phyloP scores from a whole-genome alignment of 202 grass and related monocot genomes.

The Cymbopogon flexuosus region DNA sequence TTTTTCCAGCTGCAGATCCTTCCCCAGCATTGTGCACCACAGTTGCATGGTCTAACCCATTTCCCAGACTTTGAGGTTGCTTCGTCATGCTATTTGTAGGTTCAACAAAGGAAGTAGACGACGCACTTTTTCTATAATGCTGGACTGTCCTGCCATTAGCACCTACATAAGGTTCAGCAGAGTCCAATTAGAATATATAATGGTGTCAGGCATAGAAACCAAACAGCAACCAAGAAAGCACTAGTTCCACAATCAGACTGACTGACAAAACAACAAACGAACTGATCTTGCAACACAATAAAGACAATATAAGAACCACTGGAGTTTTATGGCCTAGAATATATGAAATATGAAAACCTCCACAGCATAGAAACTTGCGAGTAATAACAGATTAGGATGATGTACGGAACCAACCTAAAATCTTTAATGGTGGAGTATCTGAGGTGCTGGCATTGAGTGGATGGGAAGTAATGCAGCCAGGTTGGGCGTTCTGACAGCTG shows the following conservation, averaged over 20 bases:
- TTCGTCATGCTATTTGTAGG: not conserved
- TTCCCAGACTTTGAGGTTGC: not conserved
- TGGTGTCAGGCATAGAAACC: not conserved
- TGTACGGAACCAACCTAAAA: conserved; percentile 23
- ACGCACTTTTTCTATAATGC: not conserved
- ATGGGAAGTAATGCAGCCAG: not conserved
- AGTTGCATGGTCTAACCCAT: not conserved
- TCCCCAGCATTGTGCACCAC: not conserved
- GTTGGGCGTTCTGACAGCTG: not conserved
- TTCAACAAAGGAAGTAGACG: conserved; percentile 10
- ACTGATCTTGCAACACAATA: not conserved
- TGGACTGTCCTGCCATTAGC: not conserved
- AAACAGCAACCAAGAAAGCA: not conserved
- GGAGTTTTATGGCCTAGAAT: not conserved
- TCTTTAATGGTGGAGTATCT: not conserved
- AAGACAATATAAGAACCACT: not conserved
- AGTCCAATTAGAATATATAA: conserved; percentile 20
- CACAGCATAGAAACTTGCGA: not conserved
- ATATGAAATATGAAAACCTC: not conserved
- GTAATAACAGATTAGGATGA: not conserved
- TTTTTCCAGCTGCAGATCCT: conserved; percentile 24
- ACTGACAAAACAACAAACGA: not conserved
- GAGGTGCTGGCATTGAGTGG: not conserved
- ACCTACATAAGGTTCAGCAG: conserved; percentile 25
- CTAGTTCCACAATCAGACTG: not conserved